Percentiles rank a stretch among this genome's conserved stretches.
These are phyloP conservation scores for Debaryomyces nepalensis DNA, from an alignment of 1,139 yeast species.

Conservation along the genomic window DNA sequence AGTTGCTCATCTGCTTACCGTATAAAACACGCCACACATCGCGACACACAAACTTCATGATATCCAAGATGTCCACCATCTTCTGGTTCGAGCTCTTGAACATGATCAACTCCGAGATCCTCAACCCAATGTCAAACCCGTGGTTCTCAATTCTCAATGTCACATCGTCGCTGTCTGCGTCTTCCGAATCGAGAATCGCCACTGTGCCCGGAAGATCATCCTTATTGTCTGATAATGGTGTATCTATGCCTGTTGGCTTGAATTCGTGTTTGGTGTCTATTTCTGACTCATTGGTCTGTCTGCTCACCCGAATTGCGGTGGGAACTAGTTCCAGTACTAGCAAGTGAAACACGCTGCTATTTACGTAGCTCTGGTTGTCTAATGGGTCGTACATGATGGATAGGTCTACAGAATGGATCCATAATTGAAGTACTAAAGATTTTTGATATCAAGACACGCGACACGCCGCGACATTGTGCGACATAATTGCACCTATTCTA, in stretches of 20 bases:
- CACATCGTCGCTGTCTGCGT: slow-evolving; percentile 54
- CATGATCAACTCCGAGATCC: slow-evolving; percentile 72
- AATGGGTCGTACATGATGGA: slow-evolving; percentile 9
- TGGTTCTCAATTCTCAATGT: slow-evolving; percentile 64
- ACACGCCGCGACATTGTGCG: too few relatives aligned
- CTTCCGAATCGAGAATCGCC: slow-evolving; percentile 39
- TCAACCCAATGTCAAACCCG: slow-evolving; percentile 77
- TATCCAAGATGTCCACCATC: slow-evolving; percentile 67
- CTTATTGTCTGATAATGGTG: slow-evolving; percentile 27
- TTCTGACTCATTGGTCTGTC: slow-evolving; percentile 33
- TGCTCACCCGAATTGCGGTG: slow-evolving; percentile 56
- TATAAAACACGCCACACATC: slow-evolving; percentile 86
- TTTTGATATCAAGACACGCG: background rate
- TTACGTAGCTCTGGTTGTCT: slow-evolving; percentile 38
- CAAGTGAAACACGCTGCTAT: slow-evolving; percentile 56
- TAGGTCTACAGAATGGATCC: background rate
- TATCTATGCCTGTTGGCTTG: slow-evolving; percentile 25
- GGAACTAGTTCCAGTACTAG: slow-evolving; percentile 80
- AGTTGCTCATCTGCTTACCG: slow-evolving; percentile 87
- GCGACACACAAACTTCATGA: slow-evolving; percentile 90
- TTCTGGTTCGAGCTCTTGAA: slow-evolving; percentile 53
- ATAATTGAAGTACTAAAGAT: background rate
- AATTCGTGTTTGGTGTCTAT: slow-evolving; percentile 11
- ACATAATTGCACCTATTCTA: too few relatives aligned
- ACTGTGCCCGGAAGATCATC: slow-evolving; percentile 50